These are phyloP conservation scores for Ilex paraguariensis DNA, from an alignment of 305 asterid species.

Conservation along the genomic window DNA sequence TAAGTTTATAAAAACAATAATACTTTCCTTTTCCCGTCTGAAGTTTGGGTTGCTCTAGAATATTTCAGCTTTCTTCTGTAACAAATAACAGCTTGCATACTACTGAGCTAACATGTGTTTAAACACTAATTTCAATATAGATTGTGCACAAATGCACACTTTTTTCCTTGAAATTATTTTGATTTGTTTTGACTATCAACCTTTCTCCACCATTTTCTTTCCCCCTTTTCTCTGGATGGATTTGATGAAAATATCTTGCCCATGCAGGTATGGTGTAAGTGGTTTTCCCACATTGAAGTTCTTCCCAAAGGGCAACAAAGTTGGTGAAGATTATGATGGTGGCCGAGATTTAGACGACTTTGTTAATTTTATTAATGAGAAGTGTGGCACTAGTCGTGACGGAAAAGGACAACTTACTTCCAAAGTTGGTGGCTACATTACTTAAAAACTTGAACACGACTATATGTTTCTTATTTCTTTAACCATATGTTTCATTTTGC, in stretches of 20 bases:
- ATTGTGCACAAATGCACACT: too few relatives aligned
- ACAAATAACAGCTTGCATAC: too few relatives aligned
- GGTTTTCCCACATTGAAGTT: conserved; percentile 87
- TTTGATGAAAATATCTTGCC: conserved; percentile 17
- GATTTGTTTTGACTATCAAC: too few relatives aligned
- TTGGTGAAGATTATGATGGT: conserved; percentile 89
- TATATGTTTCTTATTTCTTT: not conserved
- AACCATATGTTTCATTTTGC: not conserved
- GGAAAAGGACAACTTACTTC: conserved; percentile 68
- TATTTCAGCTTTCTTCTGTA: not conserved
- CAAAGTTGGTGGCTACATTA: conserved; percentile 40
- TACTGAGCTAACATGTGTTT: too few relatives aligned
- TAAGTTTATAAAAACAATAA: conserved; percentile 23
- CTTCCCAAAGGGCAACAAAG: conserved; percentile 89
- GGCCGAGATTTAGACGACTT: conserved; percentile 79
- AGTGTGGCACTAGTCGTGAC: conserved; percentile 81
- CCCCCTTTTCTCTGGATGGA: conserved; percentile 1
- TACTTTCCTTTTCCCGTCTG: not conserved
- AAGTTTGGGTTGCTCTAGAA: too few relatives aligned
- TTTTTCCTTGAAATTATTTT: too few relatives aligned
- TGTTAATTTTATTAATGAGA: conserved; percentile 80
- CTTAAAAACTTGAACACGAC: not conserved
- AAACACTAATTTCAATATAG: too few relatives aligned
- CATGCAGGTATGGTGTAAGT: conserved; percentile 74
- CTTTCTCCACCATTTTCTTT: too few relatives aligned